Base-by-base conservation (phyloP, 805 yeast species). In the Candida glaebosa region DNA sequence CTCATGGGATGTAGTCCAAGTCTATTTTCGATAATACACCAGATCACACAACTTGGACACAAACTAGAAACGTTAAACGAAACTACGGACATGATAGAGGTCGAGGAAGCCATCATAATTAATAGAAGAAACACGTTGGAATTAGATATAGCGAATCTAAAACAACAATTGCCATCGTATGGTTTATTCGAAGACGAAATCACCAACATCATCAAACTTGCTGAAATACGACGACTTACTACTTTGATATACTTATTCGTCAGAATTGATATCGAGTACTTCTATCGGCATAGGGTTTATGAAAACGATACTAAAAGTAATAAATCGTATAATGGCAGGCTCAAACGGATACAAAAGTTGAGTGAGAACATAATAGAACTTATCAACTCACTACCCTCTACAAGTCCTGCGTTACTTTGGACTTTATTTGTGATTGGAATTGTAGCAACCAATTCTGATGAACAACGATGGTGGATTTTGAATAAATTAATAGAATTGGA, bases 1-100 rank as follows among this genome's bases (percentile, higher is more conserved):
- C 67, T 68, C 14, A 49, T 68, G 26, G 75, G 74, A 0, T 67
- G 72, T 40, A 57, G 67, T 2, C 72, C 75, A 1, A 61, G 55
- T 45, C 48, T 69, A 31, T 50, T 69, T 1, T 53, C 69, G 1
- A 34, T 67, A 4, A 58, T 69, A 8, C 69, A 67, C 46, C 52
- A 61, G 15, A 60, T 62, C 2, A 58, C 73, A 0, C 60, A 56
- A 12, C 49, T 69, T 7, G 73, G 72, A 0, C 14, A 5, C 14
- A 28, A 28, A 28, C 14, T 28, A 28, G 61, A 64, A 26, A 56
- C 61, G 26, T 54, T 59, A 37, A 16, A 28, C 14, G 31, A 28
- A 6, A 28, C n/a, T 28, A 9, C 16, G 5, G 31, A 28, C 14
- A 9, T 22, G 10, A 22, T 16, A 28, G 71, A 65, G 48, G 63